A percentile compares a stretch with the other conserved stretches of the same genome.
Conservation (phyloP, 805 yeast genomes). For the Cyberlindnera xylosilytica region DNA sequence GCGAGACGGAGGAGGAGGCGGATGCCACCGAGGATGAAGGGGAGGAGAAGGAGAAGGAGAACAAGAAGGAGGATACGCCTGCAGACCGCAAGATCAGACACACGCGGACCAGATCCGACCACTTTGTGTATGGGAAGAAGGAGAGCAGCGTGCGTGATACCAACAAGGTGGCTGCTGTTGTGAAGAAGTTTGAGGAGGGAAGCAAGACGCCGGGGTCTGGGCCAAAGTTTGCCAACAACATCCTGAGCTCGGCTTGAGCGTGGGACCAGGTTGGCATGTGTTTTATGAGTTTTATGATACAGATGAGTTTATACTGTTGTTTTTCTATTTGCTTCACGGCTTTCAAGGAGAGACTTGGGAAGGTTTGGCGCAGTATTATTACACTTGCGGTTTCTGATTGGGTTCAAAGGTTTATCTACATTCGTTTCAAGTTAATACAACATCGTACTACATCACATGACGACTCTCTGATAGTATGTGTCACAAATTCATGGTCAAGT, state of each 20-base stretch:
- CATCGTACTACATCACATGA: no score
- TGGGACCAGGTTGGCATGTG: background rate
- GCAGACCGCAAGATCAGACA: constrained; percentile 16
- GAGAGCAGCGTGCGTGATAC: background rate
- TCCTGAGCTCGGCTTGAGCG: constrained; percentile 19
- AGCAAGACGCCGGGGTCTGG: constrained; percentile 14
- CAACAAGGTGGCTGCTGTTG: constrained; percentile 7
- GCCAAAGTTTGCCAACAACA: constrained; percentile 27
- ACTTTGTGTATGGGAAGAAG: constrained; percentile 9
- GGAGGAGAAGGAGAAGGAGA: no score
- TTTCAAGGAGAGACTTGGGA: no score
- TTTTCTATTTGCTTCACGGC: no score
- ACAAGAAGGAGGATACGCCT: background rate
- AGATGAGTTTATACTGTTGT: no score
- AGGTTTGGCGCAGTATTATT: no score
- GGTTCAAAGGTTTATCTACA: no score
- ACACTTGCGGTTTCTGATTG: no score
- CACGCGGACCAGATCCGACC: constrained; percentile 22
- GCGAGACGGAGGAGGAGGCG: constrained; percentile 16
- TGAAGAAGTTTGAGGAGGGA: constrained; percentile 11
- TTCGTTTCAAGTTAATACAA: no score
- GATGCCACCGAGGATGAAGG: constrained; percentile 18
- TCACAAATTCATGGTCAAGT: no score
- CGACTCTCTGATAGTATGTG: no score
- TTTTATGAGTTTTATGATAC: no score